phyloP scores from a whole-genome alignment of 306 rosid species.

The Corylus heterophylla region DNA sequence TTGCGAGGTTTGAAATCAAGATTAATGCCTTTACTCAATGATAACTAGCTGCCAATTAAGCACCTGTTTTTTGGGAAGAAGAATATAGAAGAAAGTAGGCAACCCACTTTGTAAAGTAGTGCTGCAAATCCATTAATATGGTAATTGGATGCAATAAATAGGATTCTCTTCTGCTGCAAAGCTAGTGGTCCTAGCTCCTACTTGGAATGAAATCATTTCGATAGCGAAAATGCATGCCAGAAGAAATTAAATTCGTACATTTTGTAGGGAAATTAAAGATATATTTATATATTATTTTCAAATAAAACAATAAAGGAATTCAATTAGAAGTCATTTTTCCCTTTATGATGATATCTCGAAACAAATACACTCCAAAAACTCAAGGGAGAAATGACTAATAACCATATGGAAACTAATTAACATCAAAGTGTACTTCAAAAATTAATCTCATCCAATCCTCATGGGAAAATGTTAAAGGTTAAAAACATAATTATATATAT shows the following conservation, averaged over 20 bases:
- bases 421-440: too few relatives aligned
- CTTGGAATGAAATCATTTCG: slow-evolving; percentile 68
- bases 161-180: slow-evolving; percentile 17
- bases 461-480: slow-evolving; percentile 14
- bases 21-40: too few relatives aligned
- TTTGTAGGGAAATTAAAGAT: slow-evolving; percentile 18
- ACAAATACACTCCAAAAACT: too few relatives aligned
- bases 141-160: slow-evolving; percentile 37
- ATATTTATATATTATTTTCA: neutral
- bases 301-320: neutral
- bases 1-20: neutral
- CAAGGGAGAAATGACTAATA: too few relatives aligned
- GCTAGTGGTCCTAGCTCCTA: slow-evolving; percentile 65
- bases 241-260: slow-evolving; percentile 32
- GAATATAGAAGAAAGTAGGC: too few relatives aligned
- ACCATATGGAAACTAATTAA: too few relatives aligned
- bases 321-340: slow-evolving; percentile 1
- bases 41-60: too few relatives aligned
- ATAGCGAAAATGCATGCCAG: slow-evolving; percentile 57
- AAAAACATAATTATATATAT: slow-evolving; percentile 28
- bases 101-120: too few relatives aligned
- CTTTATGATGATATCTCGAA: neutral
- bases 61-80: too few relatives aligned
- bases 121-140: slow-evolving; percentile 17
- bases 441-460: slow-evolving; percentile 10